Evolutionary conservation across 306 rosid genomes (phyloP), one percentile per base, ranked within the genome.

Genomic region (Vigna hirtella): DNA sequence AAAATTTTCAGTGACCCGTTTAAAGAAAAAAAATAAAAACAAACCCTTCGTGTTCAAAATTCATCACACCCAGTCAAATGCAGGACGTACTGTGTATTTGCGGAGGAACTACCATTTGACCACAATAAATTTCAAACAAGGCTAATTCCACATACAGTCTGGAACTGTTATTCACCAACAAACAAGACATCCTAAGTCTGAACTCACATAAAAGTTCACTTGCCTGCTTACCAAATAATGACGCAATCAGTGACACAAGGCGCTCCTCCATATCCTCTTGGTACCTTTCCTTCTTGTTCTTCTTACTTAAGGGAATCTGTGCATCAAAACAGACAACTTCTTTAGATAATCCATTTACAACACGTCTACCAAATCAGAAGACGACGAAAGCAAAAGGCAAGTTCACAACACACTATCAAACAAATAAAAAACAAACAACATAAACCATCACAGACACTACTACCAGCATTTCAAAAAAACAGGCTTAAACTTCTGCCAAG

Each of bases 221-320:
- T 84, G 90, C 90, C 88, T 89, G 84, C 97, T 91, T 92, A 92
- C 98, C 98, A 87, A 92, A 94, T 87, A 94, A 92, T 14, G 98
- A 94, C 51, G 98, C 86, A 82, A 90, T 81, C 48, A 94, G 81
- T 1, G 98, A 94, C 62, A 94, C 86, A 64, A 94, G 12, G 61
- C 97, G 95, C 89, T 92, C 98, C 84, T 92, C 98, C 85, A 94
- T 77, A 65, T 94, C 98, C 86, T 94, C 98, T 13, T 92, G 92
- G 84, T 92, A 92, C 38, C 91, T 80, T 81, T 92, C 98, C 81
- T 89, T 90, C 92, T 94, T 94, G 89, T 87, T 87, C 81, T 90
- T 92, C 89, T 92, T 94, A 80, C 83, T 89, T 38, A 83, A 55
- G 15, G 93, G 93, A 83, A 94, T 86, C 98, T 94, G 59, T 40